A percentile compares a stretch with the other conserved stretches of the same genome.
These are phyloP conservation scores for Cadophora malorum DNA, from an alignment of 2,329 filamentous ascomycete genomes.

Conservation along the genomic window DNA sequence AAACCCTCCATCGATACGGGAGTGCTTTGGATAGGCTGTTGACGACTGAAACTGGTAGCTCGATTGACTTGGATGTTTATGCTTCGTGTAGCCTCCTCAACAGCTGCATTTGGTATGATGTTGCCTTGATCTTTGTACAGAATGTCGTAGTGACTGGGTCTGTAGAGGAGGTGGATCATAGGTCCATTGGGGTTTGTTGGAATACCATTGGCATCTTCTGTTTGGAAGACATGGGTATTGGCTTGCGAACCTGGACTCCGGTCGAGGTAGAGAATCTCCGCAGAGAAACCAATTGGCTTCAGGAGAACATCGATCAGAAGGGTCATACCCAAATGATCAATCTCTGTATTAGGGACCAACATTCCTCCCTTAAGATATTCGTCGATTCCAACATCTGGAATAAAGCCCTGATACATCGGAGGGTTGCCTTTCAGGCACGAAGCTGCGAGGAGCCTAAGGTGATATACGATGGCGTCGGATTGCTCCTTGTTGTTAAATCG, in stretches of 20 bases:
- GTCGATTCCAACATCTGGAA: conserved; percentile 65
- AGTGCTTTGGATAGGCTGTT: conserved; percentile 52
- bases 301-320: conserved; percentile 81
- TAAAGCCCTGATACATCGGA: conserved; percentile 73
- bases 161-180: conserved; percentile 66
- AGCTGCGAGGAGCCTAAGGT: conserved; percentile 80
- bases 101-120: conserved; percentile 30
- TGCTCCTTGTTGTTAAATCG: conserved; percentile 77
- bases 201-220: conserved; percentile 49
- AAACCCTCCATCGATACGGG: conserved; percentile 45
- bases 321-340: conserved; percentile 86
- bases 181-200: conserved; percentile 50
- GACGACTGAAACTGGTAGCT: conserved; percentile 54
- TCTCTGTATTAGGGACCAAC: conserved; percentile 79
- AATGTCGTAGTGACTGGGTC: conserved; percentile 90
- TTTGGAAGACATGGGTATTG: conserved; percentile 58
- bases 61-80: conserved; percentile 60
- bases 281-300: conserved; percentile 76
- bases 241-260: conserved; percentile 79
- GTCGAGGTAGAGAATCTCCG: conserved; percentile 92
- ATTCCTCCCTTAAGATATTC: conserved; percentile 74
- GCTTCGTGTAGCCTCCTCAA: conserved; percentile 38
- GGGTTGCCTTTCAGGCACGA: conserved; percentile 82
- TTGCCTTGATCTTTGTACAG: conserved; percentile 68
- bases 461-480: conserved; percentile 83